These are phyloP conservation scores for Fraxinus dipetala DNA, from an alignment of 305 asterid genomes.

Conservation along the genomic window DNA sequence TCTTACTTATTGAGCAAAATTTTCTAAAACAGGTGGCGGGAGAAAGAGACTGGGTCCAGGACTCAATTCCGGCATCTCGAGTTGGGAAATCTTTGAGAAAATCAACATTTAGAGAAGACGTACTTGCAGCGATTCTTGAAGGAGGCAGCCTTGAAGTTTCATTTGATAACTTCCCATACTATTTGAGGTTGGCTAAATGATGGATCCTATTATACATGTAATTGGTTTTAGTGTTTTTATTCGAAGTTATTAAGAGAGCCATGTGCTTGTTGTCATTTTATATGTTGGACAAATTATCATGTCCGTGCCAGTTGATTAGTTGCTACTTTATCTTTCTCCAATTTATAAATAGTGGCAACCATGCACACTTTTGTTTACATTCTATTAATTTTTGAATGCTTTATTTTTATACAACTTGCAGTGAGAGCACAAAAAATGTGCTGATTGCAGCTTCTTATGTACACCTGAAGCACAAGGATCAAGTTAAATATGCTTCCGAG, in stretches of 20 bases:
- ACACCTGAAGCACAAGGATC: conserved; percentile 72
- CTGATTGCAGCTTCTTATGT: conserved; percentile 82
- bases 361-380: conserved; percentile 10
- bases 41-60: conserved; percentile 63
- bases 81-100: conserved; percentile 52
- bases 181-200: conserved; percentile 56
- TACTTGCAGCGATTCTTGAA: conserved; percentile 55
- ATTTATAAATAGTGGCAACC: conserved; percentile 12
- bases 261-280: not conserved
- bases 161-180: conserved; percentile 82
- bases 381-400: conserved; percentile 18
- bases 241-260: conserved; percentile 3
- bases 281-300: not conserved
- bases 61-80: conserved; percentile 44
- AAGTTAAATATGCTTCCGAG: conserved; percentile 64
- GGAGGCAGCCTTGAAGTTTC: conserved; percentile 63
- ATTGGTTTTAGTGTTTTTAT: not conserved
- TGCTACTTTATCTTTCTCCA: conserved; percentile 8
- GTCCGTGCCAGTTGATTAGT: not conserved
- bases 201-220: not conserved
- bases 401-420: conserved; percentile 39
- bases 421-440: conserved; percentile 79
- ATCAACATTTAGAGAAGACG: conserved; percentile 60
- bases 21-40: conserved; percentile 32
- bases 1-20: not conserved